phyloP scores from a whole-genome alignment of 345 rosid species.

The Syzygium grande region DNA sequence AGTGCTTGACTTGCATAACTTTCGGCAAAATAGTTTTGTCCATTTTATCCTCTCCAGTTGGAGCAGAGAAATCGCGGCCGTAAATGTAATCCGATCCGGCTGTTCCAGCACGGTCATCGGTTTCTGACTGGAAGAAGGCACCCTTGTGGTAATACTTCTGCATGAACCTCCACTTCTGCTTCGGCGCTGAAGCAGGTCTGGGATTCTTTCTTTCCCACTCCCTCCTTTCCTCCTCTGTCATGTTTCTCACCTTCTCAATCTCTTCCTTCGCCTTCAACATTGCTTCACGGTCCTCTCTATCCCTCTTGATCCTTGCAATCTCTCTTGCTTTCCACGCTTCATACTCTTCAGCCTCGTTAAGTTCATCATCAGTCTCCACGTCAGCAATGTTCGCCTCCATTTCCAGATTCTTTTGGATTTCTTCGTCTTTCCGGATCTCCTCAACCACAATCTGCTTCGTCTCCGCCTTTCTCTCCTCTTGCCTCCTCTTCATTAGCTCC shows the following conservation, averaged over 20 bases:
- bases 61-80: background rate
- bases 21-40: background rate
- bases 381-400: background rate
- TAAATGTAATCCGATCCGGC: background rate
- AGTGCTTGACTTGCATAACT: background rate
- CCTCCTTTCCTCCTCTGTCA: background rate
- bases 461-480: background rate
- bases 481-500: background rate
- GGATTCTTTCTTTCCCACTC: background rate
- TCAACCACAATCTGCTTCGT: background rate
- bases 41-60: background rate
- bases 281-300: background rate
- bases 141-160: background rate
- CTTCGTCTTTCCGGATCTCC: background rate
- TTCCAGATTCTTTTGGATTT: background rate
- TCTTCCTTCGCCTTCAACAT: background rate
- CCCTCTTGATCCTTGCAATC: background rate
- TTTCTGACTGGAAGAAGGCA: background rate
- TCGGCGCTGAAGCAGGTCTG: background rate
- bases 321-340: background rate
- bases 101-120: background rate
- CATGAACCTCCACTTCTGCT: background rate
- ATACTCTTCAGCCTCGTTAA: background rate
- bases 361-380: background rate
- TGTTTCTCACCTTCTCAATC: background rate